Evolutionary conservation across 768 basidiomycete species (phyloP).

Genomic region (Cystobasidium ongulense): DNA sequence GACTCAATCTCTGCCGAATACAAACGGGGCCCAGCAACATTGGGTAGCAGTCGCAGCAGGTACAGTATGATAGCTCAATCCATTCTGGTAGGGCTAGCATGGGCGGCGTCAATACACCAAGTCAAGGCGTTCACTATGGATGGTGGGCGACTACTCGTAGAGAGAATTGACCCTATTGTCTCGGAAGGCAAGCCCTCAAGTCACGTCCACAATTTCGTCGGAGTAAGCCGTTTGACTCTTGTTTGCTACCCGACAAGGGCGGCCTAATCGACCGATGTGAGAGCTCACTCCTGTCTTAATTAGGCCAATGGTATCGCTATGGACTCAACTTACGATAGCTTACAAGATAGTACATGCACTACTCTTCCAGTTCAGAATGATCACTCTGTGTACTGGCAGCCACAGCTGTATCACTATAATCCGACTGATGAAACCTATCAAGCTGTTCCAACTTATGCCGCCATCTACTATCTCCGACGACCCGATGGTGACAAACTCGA

Average conservation of each 20-base stretch:
- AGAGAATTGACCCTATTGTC: conserved; percentile 41
- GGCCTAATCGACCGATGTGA: not conserved
- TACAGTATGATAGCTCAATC: not conserved
- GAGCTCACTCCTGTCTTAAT: not conserved
- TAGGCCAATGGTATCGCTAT: conserved; percentile 42
- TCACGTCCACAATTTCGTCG: conserved; percentile 45
- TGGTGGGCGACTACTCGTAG: conserved; percentile 2
- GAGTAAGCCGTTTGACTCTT: conserved; percentile 40
- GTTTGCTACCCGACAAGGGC: not conserved
- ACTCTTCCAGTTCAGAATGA: conserved; percentile 45
- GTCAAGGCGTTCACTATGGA: conserved; percentile 6
- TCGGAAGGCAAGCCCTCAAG: conserved; percentile 25
- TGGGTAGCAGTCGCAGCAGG: too few relatives aligned
- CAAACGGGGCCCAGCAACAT: too few relatives aligned
- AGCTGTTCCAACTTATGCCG: conserved; percentile 41
- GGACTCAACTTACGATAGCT: conserved; percentile 42
- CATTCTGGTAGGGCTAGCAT: not conserved
- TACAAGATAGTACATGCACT: conserved; percentile 44
- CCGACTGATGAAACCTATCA: conserved; percentile 41
- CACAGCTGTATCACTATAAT: conserved; percentile 44
- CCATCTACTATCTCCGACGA: conserved; percentile 44
- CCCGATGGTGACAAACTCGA: conserved; percentile 42
- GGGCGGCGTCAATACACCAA: not conserved
- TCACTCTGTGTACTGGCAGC: conserved; percentile 46
- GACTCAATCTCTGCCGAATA: too few relatives aligned